Conservation (phyloP, 2,329 filamentous ascomycete species). For the Exophiala dermatitidis region DNA sequence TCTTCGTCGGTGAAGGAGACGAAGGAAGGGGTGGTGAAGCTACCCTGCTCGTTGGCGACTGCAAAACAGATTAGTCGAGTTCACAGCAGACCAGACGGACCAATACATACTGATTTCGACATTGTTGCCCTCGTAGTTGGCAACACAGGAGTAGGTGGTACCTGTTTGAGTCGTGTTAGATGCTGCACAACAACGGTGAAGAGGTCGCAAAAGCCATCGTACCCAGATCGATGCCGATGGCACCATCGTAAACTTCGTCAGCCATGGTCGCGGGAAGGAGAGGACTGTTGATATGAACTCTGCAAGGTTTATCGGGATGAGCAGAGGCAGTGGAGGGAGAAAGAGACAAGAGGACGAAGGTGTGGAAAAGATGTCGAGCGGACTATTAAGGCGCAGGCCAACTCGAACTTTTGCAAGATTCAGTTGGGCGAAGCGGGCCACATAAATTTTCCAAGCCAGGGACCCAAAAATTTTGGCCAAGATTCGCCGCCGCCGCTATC, state of each 20-base stretch:
- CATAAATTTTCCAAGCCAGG: not conserved
- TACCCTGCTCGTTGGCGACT: conserved; percentile 99
- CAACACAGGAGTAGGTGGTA: conserved; percentile 99
- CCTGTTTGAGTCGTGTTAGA: conserved; percentile 48
- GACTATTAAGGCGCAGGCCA: not conserved
- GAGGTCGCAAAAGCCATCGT: conserved; percentile 26
- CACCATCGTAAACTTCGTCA: conserved; percentile 98
- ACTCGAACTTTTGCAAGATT: not conserved
- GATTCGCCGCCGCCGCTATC: not conserved
- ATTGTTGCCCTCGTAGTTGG: conserved; percentile 98
- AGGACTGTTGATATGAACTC: not conserved
- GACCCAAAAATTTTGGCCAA: not conserved
- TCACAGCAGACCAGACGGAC: conserved; percentile 18
- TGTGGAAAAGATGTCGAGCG: not conserved
- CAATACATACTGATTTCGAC: conserved; percentile 82
- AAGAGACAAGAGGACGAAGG: not conserved
- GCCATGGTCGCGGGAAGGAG: conserved; percentile 54
- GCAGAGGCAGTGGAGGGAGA: not conserved
- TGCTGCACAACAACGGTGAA: conserved; percentile 24
- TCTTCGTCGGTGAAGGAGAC: conserved; percentile 98
- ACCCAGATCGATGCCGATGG: conserved; percentile 99
- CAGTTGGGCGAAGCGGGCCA: not conserved
- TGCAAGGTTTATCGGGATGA: not conserved
- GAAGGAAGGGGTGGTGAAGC: conserved; percentile 97
- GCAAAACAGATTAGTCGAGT: conserved; percentile 24